Conservation (phyloP, 139 green algal species). For the Bryopsis sp. region DNA sequence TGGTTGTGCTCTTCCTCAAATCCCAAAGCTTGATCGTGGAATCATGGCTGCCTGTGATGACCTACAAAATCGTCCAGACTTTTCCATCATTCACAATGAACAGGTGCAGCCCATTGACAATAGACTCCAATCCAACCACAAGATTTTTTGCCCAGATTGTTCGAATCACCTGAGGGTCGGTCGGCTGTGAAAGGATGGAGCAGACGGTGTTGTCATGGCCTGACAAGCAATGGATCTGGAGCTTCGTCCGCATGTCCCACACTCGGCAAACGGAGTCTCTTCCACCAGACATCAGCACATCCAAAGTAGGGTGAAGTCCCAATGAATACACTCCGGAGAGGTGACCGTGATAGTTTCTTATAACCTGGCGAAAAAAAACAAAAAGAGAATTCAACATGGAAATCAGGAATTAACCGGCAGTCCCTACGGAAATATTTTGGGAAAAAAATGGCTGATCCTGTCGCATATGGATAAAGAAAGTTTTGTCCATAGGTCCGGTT, state of each 20-base stretch:
- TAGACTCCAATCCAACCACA: background rate
- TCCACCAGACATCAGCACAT: slow-evolving; percentile 89
- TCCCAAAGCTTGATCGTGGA: slow-evolving; percentile 81
- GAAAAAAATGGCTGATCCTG: too few relatives aligned
- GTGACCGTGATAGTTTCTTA: slow-evolving; percentile 96
- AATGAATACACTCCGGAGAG: slow-evolving; percentile 94
- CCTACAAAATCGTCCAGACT: slow-evolving; percentile 41
- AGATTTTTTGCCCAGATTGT: too few relatives aligned
- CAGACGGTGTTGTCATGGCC: slow-evolving; percentile 93
- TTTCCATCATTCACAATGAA: too few relatives aligned
- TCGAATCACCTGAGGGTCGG: slow-evolving; percentile 82
- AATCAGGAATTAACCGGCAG: too few relatives aligned
- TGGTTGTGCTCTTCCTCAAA: slow-evolving; percentile 48
- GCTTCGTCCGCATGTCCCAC: slow-evolving; percentile 97
- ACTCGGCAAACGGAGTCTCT: slow-evolving; percentile 84
- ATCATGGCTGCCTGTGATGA: slow-evolving; percentile 88
- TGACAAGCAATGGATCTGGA: slow-evolving; percentile 67
- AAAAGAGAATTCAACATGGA: background rate
- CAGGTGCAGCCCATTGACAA: background rate
- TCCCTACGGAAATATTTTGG: too few relatives aligned
- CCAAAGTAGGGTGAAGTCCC: slow-evolving; percentile 88
- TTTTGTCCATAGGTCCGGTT: too few relatives aligned
- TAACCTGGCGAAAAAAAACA: slow-evolving; percentile 59
- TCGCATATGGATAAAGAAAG: too few relatives aligned
- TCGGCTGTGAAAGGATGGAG: slow-evolving; percentile 71